phyloP scores from a whole-genome alignment of 805 yeast genomes.

The Wickerhamomyces chaumierensis region DNA sequence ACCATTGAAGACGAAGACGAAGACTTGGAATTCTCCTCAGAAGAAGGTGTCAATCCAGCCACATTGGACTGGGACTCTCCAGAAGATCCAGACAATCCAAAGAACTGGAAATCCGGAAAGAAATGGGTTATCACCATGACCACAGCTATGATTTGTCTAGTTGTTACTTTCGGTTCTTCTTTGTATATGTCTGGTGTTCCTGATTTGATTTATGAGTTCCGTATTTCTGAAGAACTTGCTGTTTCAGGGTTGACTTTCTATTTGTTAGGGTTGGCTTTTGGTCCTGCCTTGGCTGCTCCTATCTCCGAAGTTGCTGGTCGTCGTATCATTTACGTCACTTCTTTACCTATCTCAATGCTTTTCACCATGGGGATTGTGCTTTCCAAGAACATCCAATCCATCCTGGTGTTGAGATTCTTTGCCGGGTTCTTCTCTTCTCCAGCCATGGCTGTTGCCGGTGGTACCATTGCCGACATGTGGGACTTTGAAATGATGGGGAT shows the following conservation, averaged over 20 bases:
- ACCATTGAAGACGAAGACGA: neutral
- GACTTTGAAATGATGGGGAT: slow-evolving; percentile 50
- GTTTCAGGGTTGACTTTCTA: slow-evolving; percentile 62
- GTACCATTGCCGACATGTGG: slow-evolving; percentile 74
- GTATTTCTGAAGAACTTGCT: slow-evolving; percentile 48
- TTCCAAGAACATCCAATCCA: slow-evolving; percentile 44
- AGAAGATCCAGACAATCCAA: slow-evolving; percentile 52
- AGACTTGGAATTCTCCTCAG: slow-evolving; percentile 1
- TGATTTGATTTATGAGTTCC: slow-evolving; percentile 35
- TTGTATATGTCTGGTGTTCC: slow-evolving; percentile 56
- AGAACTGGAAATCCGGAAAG: slow-evolving; percentile 54
- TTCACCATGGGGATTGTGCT: slow-evolving; percentile 68
- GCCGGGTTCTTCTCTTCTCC: slow-evolving; percentile 73
- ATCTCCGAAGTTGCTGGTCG: slow-evolving; percentile 62
- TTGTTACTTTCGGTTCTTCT: slow-evolving; percentile 68
- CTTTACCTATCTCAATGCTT: slow-evolving; percentile 58
- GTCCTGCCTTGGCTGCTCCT: slow-evolving; percentile 66
- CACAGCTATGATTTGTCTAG: slow-evolving; percentile 53
- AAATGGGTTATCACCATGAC: slow-evolving; percentile 59
- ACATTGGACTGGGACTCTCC: slow-evolving; percentile 50
- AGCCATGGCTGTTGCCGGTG: slow-evolving; percentile 77
- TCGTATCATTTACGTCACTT: slow-evolving; percentile 43
- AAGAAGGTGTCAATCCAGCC: slow-evolving; percentile 25
- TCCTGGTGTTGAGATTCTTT: slow-evolving; percentile 62
- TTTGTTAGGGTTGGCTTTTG: slow-evolving; percentile 57